phyloP scores from a whole-genome alignment of 345 rosid genomes.

The Bruguiera sexangula region DNA sequence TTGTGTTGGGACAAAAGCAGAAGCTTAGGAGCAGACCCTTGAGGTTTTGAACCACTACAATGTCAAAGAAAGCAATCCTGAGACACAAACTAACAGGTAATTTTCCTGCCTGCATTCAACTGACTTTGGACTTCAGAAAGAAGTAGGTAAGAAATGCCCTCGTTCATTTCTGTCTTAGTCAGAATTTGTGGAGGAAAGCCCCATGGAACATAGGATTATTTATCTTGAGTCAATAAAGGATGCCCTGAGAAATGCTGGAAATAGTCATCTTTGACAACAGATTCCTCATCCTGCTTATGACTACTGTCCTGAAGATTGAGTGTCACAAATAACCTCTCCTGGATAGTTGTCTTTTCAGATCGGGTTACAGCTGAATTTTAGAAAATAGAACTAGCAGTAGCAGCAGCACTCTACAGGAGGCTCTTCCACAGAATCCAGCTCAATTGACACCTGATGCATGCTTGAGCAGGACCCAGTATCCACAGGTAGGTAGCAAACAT shows the following conservation, averaged over 20 bases:
- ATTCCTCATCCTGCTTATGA: constrained; percentile 14
- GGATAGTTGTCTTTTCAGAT: constrained; percentile 23
- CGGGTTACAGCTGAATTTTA: constrained; percentile 34
- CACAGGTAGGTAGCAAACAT: constrained; percentile 27
- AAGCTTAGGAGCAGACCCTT: constrained; percentile 36
- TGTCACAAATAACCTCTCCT: constrained; percentile 37
- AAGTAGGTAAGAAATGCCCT: constrained; percentile 34
- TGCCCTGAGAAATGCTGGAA: constrained; percentile 29
- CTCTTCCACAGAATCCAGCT: constrained; percentile 28
- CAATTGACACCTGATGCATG: constrained; percentile 34
- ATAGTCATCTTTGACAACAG: constrained; percentile 30
- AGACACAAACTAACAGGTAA: constrained; percentile 17
- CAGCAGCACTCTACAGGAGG: constrained; percentile 23
- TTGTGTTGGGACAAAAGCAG: constrained; percentile 28
- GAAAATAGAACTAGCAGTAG: constrained; percentile 19
- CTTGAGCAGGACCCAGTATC: constrained; percentile 34
- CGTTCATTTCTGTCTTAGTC: constrained; percentile 43
- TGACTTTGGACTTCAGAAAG: constrained; percentile 37
- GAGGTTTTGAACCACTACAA: constrained; percentile 39
- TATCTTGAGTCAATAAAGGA: constrained; percentile 25
- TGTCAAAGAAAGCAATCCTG: constrained; percentile 50
- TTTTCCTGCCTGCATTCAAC: constrained; percentile 25
- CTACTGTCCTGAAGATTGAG: constrained; percentile 22
- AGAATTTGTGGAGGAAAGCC: constrained; percentile 41
- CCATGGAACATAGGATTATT: constrained; percentile 38